phyloP scores from a whole-genome alignment of 257 asterid genomes.

The Solanum peruvianum region DNA sequence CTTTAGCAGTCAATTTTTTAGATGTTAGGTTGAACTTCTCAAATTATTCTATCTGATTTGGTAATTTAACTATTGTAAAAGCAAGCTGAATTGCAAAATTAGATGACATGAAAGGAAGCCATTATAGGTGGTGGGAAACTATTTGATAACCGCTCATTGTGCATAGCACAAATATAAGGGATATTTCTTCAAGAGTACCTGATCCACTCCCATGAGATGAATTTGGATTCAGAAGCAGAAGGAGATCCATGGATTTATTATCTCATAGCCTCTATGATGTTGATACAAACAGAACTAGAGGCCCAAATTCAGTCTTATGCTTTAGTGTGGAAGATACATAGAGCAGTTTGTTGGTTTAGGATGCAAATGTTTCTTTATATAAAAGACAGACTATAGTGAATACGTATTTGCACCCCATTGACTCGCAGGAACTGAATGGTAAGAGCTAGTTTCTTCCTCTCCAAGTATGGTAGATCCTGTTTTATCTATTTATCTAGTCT shows the following conservation, averaged over 20 bases:
- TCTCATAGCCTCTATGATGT: background rate
- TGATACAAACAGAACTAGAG: background rate
- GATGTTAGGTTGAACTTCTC: background rate
- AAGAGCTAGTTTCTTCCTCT: background rate
- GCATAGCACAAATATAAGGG: background rate
- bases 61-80: background rate
- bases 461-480: background rate
- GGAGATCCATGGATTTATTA: background rate
- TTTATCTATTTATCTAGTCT: background rate
- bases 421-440: background rate
- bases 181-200: background rate
- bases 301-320: background rate
- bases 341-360: background rate
- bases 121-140: background rate
- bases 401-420: background rate
- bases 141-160: background rate
- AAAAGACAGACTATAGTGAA: background rate
- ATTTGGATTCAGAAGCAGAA: background rate
- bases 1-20: background rate
- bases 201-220: background rate
- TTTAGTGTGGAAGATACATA: background rate
- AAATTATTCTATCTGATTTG: background rate
- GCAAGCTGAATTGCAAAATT: background rate
- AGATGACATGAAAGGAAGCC: background rate
- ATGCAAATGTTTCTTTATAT: background rate